These are phyloP conservation scores for Fusarium torulosum DNA, from an alignment of 2,329 filamentous ascomycete genomes.

Conservation along the genomic window DNA sequence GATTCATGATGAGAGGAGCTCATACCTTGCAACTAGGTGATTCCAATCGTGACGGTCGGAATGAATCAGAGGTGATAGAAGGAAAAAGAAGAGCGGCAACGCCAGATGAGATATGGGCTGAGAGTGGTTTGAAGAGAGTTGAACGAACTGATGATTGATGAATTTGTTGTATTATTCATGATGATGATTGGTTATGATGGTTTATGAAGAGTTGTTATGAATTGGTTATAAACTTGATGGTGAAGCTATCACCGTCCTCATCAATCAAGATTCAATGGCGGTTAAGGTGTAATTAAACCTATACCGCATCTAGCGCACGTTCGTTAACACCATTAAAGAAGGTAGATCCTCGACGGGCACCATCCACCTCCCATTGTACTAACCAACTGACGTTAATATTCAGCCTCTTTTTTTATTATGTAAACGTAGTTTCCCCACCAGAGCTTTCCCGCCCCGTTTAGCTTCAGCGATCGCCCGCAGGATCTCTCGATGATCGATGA, in stretches of 20 bases:
- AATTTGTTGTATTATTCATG: conserved; percentile 27
- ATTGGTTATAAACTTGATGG: no score
- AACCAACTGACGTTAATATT: conserved; percentile 14
- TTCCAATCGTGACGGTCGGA: neutral
- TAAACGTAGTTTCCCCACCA: conserved; percentile 17
- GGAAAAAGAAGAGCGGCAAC: conserved; percentile 7
- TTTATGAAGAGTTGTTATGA: neutral
- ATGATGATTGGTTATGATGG: conserved; percentile 27
- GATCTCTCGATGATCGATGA: conserved; percentile 44
- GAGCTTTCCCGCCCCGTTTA: conserved; percentile 13
- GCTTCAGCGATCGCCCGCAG: conserved; percentile 27
- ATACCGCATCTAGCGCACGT: neutral
- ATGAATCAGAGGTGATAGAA: conserved; percentile 7
- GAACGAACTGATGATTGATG: conserved; percentile 36
- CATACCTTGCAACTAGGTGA: conserved; percentile 11
- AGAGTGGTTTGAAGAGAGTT: conserved; percentile 3
- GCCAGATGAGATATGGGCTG: conserved; percentile 1
- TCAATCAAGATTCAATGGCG: neutral
- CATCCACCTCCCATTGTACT: neutral
- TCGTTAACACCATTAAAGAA: neutral
- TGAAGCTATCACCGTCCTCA: no score
- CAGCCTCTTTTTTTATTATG: conserved; percentile 1
- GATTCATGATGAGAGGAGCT: conserved; percentile 25
- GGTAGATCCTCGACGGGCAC: conserved; percentile 5
- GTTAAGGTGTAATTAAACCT: neutral